phyloP scores from a whole-genome alignment of 2,329 filamentous ascomycete genomes.

The Aspergillus sp. region DNA sequence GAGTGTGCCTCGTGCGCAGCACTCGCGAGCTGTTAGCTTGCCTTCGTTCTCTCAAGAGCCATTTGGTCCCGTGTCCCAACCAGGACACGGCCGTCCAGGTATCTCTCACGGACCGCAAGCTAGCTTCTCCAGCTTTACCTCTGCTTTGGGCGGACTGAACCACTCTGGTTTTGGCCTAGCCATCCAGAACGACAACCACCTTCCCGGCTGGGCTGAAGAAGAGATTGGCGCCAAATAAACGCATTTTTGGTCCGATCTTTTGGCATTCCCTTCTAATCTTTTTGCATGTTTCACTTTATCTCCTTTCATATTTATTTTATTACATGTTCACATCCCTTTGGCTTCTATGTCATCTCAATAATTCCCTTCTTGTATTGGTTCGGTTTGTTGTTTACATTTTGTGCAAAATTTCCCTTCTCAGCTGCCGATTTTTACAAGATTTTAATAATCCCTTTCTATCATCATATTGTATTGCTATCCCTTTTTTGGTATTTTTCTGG shows the following conservation, averaged over 20 bases:
- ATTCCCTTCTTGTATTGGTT: slow-evolving; percentile 21
- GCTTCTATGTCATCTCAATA: slow-evolving; percentile 10
- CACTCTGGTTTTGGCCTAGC: slow-evolving; percentile 54
- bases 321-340: slow-evolving; percentile 17
- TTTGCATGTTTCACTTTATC: slow-evolving; percentile 5
- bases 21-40: slow-evolving; percentile 81
- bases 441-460: slow-evolving; percentile 24
- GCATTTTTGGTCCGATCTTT: not conserved
- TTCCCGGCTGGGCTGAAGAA: slow-evolving; percentile 59
- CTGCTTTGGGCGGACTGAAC: slow-evolving; percentile 52
- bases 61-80: slow-evolving; percentile 40
- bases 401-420: slow-evolving; percentile 20
- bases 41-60: slow-evolving; percentile 62
- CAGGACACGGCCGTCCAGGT: slow-evolving; percentile 28
- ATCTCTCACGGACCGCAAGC: slow-evolving; percentile 39
- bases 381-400: slow-evolving; percentile 13
- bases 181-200: slow-evolving; percentile 51
- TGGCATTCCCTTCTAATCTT: slow-evolving; percentile 11
- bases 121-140: slow-evolving; percentile 54
- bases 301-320: slow-evolving; percentile 13
- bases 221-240: slow-evolving; percentile 51
- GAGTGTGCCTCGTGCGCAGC: slow-evolving; percentile 50
- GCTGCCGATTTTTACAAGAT: slow-evolving; percentile 19
- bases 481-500: slow-evolving; percentile 25
- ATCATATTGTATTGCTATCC: slow-evolving; percentile 34